Base-by-base conservation (phyloP, 2,329 filamentous ascomycete species). In the Penicillium sp. region DNA sequence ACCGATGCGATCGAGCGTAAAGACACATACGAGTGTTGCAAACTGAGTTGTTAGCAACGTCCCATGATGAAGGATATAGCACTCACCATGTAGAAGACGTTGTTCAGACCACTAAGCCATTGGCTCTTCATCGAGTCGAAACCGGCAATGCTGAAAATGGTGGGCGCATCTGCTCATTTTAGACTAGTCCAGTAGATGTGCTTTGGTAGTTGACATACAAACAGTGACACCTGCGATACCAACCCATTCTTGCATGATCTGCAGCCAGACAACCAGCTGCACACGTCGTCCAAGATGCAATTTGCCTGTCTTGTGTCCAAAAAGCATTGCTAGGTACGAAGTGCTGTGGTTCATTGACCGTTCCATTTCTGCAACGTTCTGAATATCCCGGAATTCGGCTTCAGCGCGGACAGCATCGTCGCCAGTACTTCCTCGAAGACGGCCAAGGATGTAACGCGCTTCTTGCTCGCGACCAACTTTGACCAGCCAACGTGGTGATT, bases 171-270 rank as follows among this genome's bases (percentile, higher is more conserved):
- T n/a, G n/a, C n/a, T n/a, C n/a, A n/a, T n/a, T n/a, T n/a, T n/a
- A n/a, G n/a, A n/a, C n/a, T n/a, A n/a, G n/a, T n/a, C n/a, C n/a
- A n/a, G n/a, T n/a, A n/a, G n/a, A n/a, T n/a, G n/a, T n/a, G n/a
- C n/a, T n/a, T n/a, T n/a, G n/a, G n/a, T n/a, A n/a, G n/a, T n/a
- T n/a, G n/a, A n/a, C n/a, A n/a, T n/a, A n/a, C n/a, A 81, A 32
- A 86, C 76, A 0, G 82, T 85, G 2, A 87, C 81, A 35, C 81
- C 83, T 0, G 83, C 82, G 53, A 87, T 86, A 0, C 83, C 82
- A 45, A 82, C 77, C 81, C 82, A 85, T 58, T 84, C 79, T 59
- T 85, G 82, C 61, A 86, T 77, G 39, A 86, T 83, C 66, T 86
- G 82, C 7, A 87, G 72, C 82, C 83, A 87, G 31, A 87, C 75